These are phyloP conservation scores for Iris pallida DNA, from an alignment of 116 monocot species.

Conservation along the genomic window DNA sequence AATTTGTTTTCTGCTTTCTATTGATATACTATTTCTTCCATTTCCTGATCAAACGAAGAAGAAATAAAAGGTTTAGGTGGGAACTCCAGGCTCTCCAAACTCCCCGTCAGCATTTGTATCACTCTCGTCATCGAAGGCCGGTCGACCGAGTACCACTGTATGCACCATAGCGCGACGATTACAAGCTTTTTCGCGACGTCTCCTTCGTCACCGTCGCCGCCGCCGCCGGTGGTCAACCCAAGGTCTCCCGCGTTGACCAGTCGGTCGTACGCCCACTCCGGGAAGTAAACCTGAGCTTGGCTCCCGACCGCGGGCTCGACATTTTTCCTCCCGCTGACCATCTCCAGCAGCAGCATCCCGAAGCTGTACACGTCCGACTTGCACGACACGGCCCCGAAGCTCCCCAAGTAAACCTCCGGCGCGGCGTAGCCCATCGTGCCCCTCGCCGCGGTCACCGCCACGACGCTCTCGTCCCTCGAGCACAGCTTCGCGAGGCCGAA, in stretches of 20 bases:
- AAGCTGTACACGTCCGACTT: conserved; percentile 21
- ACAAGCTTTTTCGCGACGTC: conserved; percentile 10
- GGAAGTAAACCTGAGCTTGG: conserved; percentile 10
- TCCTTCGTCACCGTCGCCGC: neutral
- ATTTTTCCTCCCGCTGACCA: conserved; percentile 15
- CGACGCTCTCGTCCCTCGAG: conserved; percentile 10
- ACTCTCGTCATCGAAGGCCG: conserved; percentile 18
- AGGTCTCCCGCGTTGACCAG: conserved; percentile 13
- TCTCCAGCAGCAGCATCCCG: conserved; percentile 17
- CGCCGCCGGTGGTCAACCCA: conserved; percentile 1
- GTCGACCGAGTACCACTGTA: conserved; percentile 16
- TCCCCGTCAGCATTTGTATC: conserved; percentile 13
- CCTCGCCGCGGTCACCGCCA: conserved; percentile 19
- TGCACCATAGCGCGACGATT: conserved; percentile 20
- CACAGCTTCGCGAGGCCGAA: conserved; percentile 17
- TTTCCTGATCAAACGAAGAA: neutral
- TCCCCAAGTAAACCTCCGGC: conserved; percentile 17
- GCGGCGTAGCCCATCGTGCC: conserved; percentile 23
- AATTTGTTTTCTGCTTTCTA: no score
- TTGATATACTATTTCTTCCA: no score
- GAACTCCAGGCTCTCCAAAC: conserved; percentile 9
- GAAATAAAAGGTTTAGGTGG: conserved; percentile 16
- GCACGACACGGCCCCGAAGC: conserved; percentile 14
- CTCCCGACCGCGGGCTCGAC: conserved; percentile 8
- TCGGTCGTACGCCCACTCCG: conserved; percentile 12